Evolutionary conservation across 352 stramenopile species (phyloP).

Genomic region (Phytophthora sp.): DNA sequence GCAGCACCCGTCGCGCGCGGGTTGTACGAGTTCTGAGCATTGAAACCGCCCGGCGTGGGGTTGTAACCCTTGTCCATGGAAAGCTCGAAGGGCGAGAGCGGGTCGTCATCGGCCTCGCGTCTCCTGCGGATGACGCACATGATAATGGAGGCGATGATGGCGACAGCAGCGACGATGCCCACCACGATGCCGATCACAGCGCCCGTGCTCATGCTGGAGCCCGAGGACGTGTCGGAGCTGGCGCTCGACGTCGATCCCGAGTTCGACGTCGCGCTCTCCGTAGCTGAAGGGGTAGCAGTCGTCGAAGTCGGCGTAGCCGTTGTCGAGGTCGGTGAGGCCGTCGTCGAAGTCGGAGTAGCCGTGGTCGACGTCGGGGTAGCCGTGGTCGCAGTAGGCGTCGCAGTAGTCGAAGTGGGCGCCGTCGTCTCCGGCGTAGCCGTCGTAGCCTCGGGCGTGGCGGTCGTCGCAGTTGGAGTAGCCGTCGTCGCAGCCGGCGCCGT

Average conservation of each 20-base stretch:
- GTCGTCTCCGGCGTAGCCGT: conserved; percentile 10
- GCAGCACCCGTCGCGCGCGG: conserved; percentile 30
- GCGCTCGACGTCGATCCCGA: conserved; percentile 26
- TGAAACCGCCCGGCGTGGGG: conserved; percentile 38
- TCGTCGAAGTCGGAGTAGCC: no score
- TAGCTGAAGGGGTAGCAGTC: conserved; percentile 18
- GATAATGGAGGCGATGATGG: conserved; percentile 59
- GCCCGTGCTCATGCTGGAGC: conserved; percentile 70
- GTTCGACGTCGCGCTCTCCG: conserved; percentile 13
- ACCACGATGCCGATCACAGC: conserved; percentile 73
- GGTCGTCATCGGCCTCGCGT: conserved; percentile 71
- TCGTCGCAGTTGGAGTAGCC: conserved; percentile 4
- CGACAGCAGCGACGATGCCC: conserved; percentile 66
- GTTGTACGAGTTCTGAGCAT: conserved; percentile 53
- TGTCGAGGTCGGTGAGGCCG: conserved; percentile 27
- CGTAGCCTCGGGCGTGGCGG: not conserved
- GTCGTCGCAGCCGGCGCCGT: not conserved
- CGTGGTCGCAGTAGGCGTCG: conserved; percentile 20
- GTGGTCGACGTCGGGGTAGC: conserved; percentile 27
- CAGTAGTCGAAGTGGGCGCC: conserved; percentile 15
- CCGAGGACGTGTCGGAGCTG: conserved; percentile 27
- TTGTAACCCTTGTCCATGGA: conserved; percentile 87
- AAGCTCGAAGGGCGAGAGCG: conserved; percentile 82
- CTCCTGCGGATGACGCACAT: conserved; percentile 62
- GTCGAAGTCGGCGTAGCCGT: conserved; percentile 17